phyloP scores from a whole-genome alignment of 1,284 basidiomycete species.

The Ceraceosorus guamensis region DNA sequence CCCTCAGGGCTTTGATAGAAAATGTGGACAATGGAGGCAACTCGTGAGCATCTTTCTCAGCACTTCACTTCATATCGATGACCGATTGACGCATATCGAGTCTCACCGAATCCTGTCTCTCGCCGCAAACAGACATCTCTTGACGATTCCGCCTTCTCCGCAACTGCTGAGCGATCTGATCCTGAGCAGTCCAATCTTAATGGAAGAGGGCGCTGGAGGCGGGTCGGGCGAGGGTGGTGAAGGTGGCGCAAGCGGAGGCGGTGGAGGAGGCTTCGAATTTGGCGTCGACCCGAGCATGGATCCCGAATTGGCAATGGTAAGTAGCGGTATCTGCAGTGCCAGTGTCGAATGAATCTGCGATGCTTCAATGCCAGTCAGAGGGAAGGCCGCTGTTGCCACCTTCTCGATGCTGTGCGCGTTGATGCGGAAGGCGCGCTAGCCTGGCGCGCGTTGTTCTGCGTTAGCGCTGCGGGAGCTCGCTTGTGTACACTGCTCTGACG shows the following conservation, averaged over 20 bases:
- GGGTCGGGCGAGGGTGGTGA: constrained; percentile 54
- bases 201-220: constrained; percentile 59
- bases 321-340: constrained; percentile 16
- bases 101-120: too few relatives aligned
- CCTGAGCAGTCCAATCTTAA: constrained; percentile 73
- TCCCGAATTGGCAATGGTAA: constrained; percentile 92
- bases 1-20: constrained; percentile 69
- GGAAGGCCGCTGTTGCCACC: constrained; percentile 1
- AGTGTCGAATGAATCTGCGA: too few relatives aligned
- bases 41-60: constrained; percentile 56
- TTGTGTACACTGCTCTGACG: background rate
- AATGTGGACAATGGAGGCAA: constrained; percentile 71
- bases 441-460: background rate
- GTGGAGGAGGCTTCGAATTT: constrained; percentile 60
- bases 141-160: constrained; percentile 67
- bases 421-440: too few relatives aligned
- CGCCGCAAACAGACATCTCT: constrained; percentile 57
- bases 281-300: constrained; percentile 90
- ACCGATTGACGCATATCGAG: background rate
- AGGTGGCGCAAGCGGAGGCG: constrained; percentile 47
- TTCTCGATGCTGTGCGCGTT: too few relatives aligned
- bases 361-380: background rate
- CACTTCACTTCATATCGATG: background rate
- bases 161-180: constrained; percentile 77
- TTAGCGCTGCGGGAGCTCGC: background rate